These are phyloP conservation scores for sweet orange (Citrus sinensis) DNA, from an alignment of 345 rosid species.

Conservation along the genomic window DVS_A1.0 CM039164.1:2340001-2340500, in stretches of 20 bases:
- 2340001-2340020: neutral
- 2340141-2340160: neutral
- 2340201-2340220: neutral
- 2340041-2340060: neutral
- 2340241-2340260: neutral
- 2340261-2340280: too few relatives aligned
- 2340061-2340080: neutral
- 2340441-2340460: neutral
- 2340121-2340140: neutral
- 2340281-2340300: neutral
- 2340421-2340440: neutral
- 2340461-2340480: neutral
- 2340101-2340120: neutral
- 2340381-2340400: neutral
- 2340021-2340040: neutral
- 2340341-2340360: neutral
- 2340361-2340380: neutral
- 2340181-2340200: neutral
- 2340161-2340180: neutral
- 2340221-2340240: neutral
- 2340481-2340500: neutral
- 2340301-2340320: too few relatives aligned
- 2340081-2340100: neutral
- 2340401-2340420: neutral
- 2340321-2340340: too few relatives aligned